Evolutionary conservation across 352 stramenopile genomes (phyloP).

Genomic region (Globisporangium middletonii): DNA sequence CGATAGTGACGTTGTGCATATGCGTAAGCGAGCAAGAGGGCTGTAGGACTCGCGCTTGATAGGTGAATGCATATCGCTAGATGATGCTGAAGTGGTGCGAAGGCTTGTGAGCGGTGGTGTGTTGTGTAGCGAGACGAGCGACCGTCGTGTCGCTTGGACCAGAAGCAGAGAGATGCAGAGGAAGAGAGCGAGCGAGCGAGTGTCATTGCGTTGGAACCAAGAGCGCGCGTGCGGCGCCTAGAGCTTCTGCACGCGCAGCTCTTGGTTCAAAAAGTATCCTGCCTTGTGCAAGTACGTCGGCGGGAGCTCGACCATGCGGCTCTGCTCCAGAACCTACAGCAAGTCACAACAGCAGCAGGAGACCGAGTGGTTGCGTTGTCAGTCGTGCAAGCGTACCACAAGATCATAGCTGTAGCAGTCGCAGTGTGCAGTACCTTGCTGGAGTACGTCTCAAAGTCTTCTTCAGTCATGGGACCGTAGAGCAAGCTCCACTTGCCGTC

Average conservation of each 20-base stretch:
- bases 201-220: too few species aligned
- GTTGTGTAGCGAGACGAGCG: too few species aligned
- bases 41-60: too few species aligned
- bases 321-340: conserved; percentile 58
- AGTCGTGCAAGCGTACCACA: too few species aligned
- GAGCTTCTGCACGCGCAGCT: conserved; percentile 61
- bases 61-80: too few species aligned
- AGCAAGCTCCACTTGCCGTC: conserved; percentile 84
- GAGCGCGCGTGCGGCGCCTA: conserved; percentile 20
- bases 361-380: too few species aligned
- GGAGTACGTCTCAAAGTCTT: conserved; percentile 76
- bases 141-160: too few species aligned
- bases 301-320: conserved; percentile 59
- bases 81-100: too few species aligned
- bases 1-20: conserved; percentile 1
- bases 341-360: neutral
- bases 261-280: conserved; percentile 62
- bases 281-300: conserved; percentile 79
- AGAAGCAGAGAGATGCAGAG: neutral
- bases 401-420: neutral
- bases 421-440: conserved; percentile 39
- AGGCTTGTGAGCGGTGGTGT: too few species aligned
- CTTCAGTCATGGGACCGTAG: conserved; percentile 80
- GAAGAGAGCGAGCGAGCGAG: too few species aligned
- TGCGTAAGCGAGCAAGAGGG: neutral